Conservation (phyloP, 164 flowering plant species). For the Aristolochia fimbriata region DNA sequence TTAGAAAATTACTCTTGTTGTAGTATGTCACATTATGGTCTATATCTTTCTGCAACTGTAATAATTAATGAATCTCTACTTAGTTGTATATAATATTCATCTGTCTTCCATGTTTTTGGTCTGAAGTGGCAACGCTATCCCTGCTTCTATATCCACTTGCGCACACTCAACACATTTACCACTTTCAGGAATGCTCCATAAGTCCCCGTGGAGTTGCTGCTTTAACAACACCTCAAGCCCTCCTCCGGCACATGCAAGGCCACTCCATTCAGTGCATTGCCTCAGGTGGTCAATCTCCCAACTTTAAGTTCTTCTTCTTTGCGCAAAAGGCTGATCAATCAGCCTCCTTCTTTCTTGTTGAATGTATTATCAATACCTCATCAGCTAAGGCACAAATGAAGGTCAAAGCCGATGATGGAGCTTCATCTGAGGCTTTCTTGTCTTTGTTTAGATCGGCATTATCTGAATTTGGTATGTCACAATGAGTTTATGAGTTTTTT, state of each 20-base stretch:
- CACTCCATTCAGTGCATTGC: constrained; percentile 90
- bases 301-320: constrained; percentile 93
- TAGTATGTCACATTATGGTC: no score
- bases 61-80: no score
- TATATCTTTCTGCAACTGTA: no score
- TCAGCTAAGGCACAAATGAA: constrained; percentile 71
- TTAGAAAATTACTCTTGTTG: no score
- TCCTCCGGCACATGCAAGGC: constrained; percentile 76
- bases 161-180: background rate
- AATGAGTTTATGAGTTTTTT: background rate
- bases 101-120: no score
- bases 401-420: constrained; percentile 86
- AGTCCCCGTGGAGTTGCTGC: constrained; percentile 68
- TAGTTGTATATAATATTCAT: no score
- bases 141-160: no score
- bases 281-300: constrained; percentile 93
- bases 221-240: constrained; percentile 62
- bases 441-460: constrained; percentile 62
- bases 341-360: constrained; percentile 58
- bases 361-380: constrained; percentile 82
- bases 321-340: constrained; percentile 79
- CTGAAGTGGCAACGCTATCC: no score
- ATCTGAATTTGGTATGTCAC: constrained; percentile 46
- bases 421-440: constrained; percentile 55
- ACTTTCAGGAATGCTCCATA: constrained; percentile 57